Evolutionary conservation across 164 flowering plant genomes (phyloP), one percentile per base, ranked within the genome.

Genomic region (Chimonanthus praecox): DNA sequence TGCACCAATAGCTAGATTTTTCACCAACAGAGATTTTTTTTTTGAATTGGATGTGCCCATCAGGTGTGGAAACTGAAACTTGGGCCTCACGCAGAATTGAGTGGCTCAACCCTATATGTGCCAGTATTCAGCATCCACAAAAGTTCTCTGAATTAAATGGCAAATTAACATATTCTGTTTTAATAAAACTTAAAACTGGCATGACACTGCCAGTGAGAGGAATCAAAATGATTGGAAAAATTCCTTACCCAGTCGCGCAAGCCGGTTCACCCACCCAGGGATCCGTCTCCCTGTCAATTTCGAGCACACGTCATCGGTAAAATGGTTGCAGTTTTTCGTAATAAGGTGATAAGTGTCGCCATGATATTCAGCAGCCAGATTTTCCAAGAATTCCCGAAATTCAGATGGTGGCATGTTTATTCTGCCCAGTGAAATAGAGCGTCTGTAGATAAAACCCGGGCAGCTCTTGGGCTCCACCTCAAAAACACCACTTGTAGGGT

Each of bases 231-330:
- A 20, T 16, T 6, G 49, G 46, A 44, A 47, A 67, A 68, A 15
- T 13, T 18, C 4, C 70, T 5, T 82, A 92, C 97, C 94, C 76
- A 90, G 67, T 73, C 85, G 75, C 2, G 97, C 97, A 69, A 92
- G 91, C 68, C 97, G 87, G 81, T 92, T 92, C 63, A 92, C 94
- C 97, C 97, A 90, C 46, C 91, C 90, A 71, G 97, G 97, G 47
- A 89, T 85, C 13, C 64, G 76, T 78, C 81, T 89, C 68, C 89
- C 89, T 0, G 83, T 86, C 81, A 92, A 82, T 83, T 88, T 89
- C 66, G 65, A 51, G 51, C 88, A 76, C 21, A 92, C 73, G 71
- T 92, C 97, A 77, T 88, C 88, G 9, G 92, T 87, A 64, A 92
- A 92, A 80, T 92, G 97, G 79, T 92, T 90, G 88, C 97, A 92